phyloP scores from a whole-genome alignment of 2,329 filamentous ascomycete species.

The Verticillium alfalfae region DNA sequence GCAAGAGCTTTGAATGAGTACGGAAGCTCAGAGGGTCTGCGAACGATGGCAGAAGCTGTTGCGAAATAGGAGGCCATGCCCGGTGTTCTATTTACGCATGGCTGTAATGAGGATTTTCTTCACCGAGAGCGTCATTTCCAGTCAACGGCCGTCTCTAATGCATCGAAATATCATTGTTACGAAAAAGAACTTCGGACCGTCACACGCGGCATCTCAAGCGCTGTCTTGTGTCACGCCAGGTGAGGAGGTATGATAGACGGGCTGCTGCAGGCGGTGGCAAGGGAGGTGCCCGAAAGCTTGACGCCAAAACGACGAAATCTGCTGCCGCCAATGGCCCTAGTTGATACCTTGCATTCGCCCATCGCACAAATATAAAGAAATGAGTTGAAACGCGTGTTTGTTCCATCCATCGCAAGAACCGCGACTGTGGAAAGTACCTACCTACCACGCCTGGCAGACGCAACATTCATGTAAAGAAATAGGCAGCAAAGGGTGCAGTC shows the following conservation, averaged over 20 bases:
- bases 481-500: not conserved
- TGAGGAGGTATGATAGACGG: not conserved
- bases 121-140: not conserved
- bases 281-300: conserved; percentile 5
- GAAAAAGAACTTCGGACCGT: not conserved
- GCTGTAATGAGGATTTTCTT: not conserved
- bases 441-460: not conserved
- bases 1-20: not conserved
- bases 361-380: too few relatives aligned
- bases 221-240: not conserved
- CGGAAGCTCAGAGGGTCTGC: not conserved
- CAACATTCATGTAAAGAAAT: not conserved
- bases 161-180: not conserved
- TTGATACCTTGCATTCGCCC: too few relatives aligned
- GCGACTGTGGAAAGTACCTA: too few relatives aligned
- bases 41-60: not conserved
- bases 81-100: not conserved
- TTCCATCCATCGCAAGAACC: too few relatives aligned
- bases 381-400: too few relatives aligned
- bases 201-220: not conserved
- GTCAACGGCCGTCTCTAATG: not conserved
- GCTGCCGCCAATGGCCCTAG: too few relatives aligned
- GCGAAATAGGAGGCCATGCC: not conserved
- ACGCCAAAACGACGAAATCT: not conserved
- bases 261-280: not conserved